A percentile compares a stretch with the other conserved stretches of the same genome.
Evolutionary conservation across 2,329 filamentous ascomycete species (phyloP).

Genomic region (Fusarium torulosum): DNA sequence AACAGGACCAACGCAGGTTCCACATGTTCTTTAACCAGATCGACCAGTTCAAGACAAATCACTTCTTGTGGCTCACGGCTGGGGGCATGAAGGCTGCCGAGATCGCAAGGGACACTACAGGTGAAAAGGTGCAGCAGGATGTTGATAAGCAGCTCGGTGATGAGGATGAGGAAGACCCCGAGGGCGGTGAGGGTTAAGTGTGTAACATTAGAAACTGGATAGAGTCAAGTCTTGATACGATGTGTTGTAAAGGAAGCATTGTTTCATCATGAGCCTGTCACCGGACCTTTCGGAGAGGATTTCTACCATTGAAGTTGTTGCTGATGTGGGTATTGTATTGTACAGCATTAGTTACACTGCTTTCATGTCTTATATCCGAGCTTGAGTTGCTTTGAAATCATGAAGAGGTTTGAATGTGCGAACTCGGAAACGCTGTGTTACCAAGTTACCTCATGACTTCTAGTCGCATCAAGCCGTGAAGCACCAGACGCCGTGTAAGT

Average conservation of each 20-base stretch:
- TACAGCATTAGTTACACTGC: neutral
- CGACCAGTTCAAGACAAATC: slow-evolving; percentile 77
- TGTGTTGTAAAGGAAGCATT: slow-evolving; percentile 12
- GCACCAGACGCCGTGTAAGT: slow-evolving; percentile 26
- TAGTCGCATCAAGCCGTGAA: neutral
- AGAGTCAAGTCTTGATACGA: slow-evolving; percentile 12
- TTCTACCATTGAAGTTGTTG: neutral
- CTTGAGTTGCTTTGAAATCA: slow-evolving; percentile 22
- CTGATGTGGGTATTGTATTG: slow-evolving; percentile 1
- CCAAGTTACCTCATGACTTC: neutral
- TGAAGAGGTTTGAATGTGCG: neutral
- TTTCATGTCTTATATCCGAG: neutral
- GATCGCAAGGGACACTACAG: slow-evolving; percentile 48
- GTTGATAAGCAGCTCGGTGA: slow-evolving; percentile 64
- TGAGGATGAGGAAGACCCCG: slow-evolving; percentile 65
- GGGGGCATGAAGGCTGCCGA: slow-evolving; percentile 73
- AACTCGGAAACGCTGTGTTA: neutral
- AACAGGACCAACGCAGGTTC: slow-evolving; percentile 64
- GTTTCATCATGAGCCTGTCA: slow-evolving; percentile 4
- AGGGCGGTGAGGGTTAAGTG: slow-evolving; percentile 58
- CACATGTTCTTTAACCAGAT: slow-evolving; percentile 84
- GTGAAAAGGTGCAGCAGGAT: slow-evolving; percentile 57
- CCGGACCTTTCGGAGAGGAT: slow-evolving; percentile 15
- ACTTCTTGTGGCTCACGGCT: slow-evolving; percentile 81
- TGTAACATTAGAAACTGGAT: slow-evolving; percentile 15